Percentiles rank a stretch among this genome's conserved stretches.
Conservation (phyloP, 768 basidiomycete genomes). For the Serpula lacrymans region DNA sequence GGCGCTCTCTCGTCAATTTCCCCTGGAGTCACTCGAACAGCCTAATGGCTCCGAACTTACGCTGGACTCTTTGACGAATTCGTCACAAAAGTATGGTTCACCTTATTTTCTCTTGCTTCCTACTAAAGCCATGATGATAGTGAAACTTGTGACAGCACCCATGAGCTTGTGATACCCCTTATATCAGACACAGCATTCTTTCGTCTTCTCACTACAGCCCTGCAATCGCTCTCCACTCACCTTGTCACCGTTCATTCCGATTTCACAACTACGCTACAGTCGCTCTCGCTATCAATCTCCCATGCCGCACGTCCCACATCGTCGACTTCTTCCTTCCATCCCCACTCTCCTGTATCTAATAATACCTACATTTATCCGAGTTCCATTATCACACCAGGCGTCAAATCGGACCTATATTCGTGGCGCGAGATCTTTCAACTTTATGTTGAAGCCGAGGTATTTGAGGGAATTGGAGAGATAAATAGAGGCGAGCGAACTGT, state of each 20-base stretch:
- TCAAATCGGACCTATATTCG: conserved; percentile 64
- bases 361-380: conserved; percentile 35
- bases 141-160: conserved; percentile 9
- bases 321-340: conserved; percentile 28
- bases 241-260: conserved; percentile 46
- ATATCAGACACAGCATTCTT: conserved; percentile 82
- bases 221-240: conserved; percentile 54
- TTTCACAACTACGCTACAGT: conserved; percentile 45
- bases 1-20: too few species aligned
- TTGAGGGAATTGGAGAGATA: conserved; percentile 67
- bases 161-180: conserved; percentile 74
- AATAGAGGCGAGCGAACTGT: conserved; percentile 63
- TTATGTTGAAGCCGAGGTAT: conserved; percentile 83
- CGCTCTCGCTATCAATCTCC: conserved; percentile 42
- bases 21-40: too few species aligned
- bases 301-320: conserved; percentile 30
- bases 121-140: too few species aligned
- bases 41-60: too few species aligned
- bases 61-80: too few species aligned
- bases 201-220: conserved; percentile 58
- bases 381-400: conserved; percentile 20
- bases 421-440: conserved; percentile 91
- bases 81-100: too few species aligned
- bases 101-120: too few species aligned
- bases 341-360: conserved; percentile 23